Evolutionary conservation across 2,329 filamentous ascomycete species (phyloP), one percentile per base, ranked within the genome.

Genomic region (Neofusicoccum laricinum): DNA sequence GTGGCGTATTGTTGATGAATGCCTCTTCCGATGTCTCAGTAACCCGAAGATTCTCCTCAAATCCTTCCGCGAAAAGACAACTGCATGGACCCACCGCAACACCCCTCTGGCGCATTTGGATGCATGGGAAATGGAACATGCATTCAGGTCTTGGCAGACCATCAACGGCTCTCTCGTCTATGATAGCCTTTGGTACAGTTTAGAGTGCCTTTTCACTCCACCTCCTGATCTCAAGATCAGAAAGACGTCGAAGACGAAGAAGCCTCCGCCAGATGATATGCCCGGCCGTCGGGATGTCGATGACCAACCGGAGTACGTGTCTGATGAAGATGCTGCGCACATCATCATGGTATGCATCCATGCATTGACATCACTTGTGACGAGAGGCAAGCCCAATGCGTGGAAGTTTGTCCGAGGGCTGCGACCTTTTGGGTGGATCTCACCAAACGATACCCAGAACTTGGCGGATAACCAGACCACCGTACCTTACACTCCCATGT

Each of bases 271-370:
- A 4, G 41, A 45, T 19, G 55, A 55, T 30, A 45, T 59, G 43
- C 53, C 63, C 3, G 43, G 21, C 14, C 43, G 32, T 21, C 6
- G 17, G 30, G 11, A 57, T 12, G 4, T 10, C 1, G 17, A 51
- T 7, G 48, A 38, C 2, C 40, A 43, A 19, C 14, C 19, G 25
- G 46, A 41, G 5, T 51, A 64, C 14, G 32, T 65, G 11, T 67
- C 59, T 17, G 73, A 76, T 55, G 36, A 68, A 1, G 76, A 80
- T 59, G 77, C 76, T 21, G 76, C 76, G 43, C 78, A 79, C 57
- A 73, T 80, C 5, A 70, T 77, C 36, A 75, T 78, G 67, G 72
- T 80, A 43, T 76, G 76, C 48, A 72, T 81, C 12, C 74, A 79
- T 61, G 76, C 76, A 40, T 65, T 80, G 66, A 76, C 74, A 0